Base-by-base conservation (phyloP, 768 basidiomycete species). In the Pholiota conissans region DNA sequence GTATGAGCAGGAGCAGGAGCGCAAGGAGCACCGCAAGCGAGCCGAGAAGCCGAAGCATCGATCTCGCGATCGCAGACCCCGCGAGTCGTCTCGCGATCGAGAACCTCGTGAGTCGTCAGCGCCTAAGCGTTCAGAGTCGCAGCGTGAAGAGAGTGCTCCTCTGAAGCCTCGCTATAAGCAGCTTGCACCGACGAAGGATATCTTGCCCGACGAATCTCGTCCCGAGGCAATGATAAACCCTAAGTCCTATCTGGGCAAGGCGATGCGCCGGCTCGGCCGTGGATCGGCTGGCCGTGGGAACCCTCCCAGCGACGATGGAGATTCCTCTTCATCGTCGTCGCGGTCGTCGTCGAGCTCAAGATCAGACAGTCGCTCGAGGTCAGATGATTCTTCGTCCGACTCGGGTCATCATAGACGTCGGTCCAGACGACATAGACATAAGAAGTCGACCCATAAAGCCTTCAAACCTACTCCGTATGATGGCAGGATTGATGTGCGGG, bases 401-500 rank as follows among this genome's bases (percentile, higher is more conserved):
- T 1, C 2, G 3, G 39, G 18, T 1, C n/a, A 13, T 40, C 18
- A 13, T 40, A n/a, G n/a, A n/a, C n/a, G n/a, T n/a, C n/a, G n/a
- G n/a, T n/a, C 16, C n/a, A 40, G 18, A 8, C 11, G 18, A n/a
- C 16, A 20, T 7, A 40, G 18, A 18, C n/a, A 13, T 18, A 40
- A 40, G 39, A 40, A 40, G 16, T 40, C 39, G 3, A 16, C n/a
- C 18, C 7, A 40, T 8, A 40, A 40, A 18, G 39, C 18, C 1
- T 40, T 40, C 8, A 40, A 40, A n/a, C 18, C 39, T 7, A 40
- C 7, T n/a, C 2, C 2, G 3, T 63, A 63, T 52, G 34, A 63
- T 56, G 67, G 55, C 6, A 34, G 28, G 27, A 50, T 54, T 49
- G 62, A 60, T 46, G 55, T 30, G 0, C 49, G 49, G 0, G 57